Percentiles rank a stretch among this genome's conserved stretches.
Conservation (phyloP, 2,329 filamentous ascomycete species). For the Laburnicola sp. region DNA sequence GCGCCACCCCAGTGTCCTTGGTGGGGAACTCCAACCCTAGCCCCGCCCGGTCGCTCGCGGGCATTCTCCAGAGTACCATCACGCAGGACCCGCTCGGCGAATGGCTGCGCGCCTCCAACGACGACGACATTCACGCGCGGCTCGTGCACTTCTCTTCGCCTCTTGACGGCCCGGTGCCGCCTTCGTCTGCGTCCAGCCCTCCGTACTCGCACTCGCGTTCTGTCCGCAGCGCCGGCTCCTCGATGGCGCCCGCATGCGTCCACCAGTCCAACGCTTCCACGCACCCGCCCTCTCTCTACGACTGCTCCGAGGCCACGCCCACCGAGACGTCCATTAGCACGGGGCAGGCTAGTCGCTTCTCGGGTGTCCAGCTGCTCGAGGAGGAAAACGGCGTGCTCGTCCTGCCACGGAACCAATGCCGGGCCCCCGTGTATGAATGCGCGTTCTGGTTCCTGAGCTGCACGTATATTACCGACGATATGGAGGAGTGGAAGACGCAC, state of each 20-base stretch:
- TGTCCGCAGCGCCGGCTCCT: conserved; percentile 23
- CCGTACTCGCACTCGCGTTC: conserved; percentile 20
- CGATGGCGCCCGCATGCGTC: conserved; percentile 40
- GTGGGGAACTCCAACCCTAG: conserved; percentile 5
- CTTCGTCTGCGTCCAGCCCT: conserved; percentile 13
- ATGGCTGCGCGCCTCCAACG: conserved; percentile 31
- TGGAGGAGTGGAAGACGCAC: conserved; percentile 36
- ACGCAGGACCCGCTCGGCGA: conserved; percentile 24
- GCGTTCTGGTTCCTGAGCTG: conserved; percentile 42
- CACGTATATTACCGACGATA: conserved; percentile 22
- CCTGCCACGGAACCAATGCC: conserved; percentile 11
- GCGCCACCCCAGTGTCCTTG: conserved; percentile 16
- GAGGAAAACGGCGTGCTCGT: conserved; percentile 36
- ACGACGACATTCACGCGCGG: conserved; percentile 31
- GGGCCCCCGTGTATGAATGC: conserved; percentile 32
- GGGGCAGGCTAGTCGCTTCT: conserved; percentile 23
- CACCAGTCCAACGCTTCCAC: too few species aligned
- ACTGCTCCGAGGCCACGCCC: too few species aligned
- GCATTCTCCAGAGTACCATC: conserved; percentile 25
- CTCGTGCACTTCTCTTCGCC: conserved; percentile 27
- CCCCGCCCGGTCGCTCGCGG: conserved; percentile 22
- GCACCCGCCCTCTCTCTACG: too few species aligned
- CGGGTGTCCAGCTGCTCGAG: conserved; percentile 29
- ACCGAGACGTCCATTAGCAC: too few species aligned
- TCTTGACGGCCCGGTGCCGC: conserved; percentile 16